Evolutionary conservation across 2,329 filamentous ascomycete genomes (phyloP).

Genomic region (Fusarium sp.): DNA sequence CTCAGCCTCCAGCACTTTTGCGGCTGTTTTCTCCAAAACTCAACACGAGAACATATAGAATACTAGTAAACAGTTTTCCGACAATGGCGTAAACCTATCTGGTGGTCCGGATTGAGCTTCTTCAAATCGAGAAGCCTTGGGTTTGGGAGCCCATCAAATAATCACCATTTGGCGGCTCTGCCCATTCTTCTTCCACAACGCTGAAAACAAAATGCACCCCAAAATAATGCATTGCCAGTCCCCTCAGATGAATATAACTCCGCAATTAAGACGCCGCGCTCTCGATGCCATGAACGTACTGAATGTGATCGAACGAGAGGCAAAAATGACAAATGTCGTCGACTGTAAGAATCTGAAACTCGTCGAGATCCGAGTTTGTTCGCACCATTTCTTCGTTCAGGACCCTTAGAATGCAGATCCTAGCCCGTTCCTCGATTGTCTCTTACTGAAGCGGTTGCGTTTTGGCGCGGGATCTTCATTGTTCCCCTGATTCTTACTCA

Average conservation of each 20-base stretch:
- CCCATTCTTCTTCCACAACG: constrained; percentile 19
- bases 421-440: constrained; percentile 93
- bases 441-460: constrained; percentile 83
- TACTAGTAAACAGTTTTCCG: neutral
- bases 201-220: constrained; percentile 38
- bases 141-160: constrained; percentile 1
- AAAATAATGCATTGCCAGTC: constrained; percentile 39
- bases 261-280: constrained; percentile 48
- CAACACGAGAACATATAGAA: neutral
- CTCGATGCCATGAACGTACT: constrained; percentile 45
- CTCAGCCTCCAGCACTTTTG: neutral
- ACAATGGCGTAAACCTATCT: neutral
- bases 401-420: constrained; percentile 79
- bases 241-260: constrained; percentile 42
- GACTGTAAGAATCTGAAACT: constrained; percentile 15
- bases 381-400: constrained; percentile 4
- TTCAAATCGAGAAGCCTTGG: constrained; percentile 8
- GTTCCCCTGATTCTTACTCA: constrained; percentile 68
- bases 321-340: constrained; percentile 35
- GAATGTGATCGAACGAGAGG: constrained; percentile 37
- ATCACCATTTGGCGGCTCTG: neutral
- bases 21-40: neutral
- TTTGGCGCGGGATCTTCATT: constrained; percentile 63
- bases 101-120: neutral
- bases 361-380: constrained; percentile 15